Evolutionary conservation across 1,284 basidiomycete species (phyloP).

Genomic region (Tremellales sp.): DNA sequence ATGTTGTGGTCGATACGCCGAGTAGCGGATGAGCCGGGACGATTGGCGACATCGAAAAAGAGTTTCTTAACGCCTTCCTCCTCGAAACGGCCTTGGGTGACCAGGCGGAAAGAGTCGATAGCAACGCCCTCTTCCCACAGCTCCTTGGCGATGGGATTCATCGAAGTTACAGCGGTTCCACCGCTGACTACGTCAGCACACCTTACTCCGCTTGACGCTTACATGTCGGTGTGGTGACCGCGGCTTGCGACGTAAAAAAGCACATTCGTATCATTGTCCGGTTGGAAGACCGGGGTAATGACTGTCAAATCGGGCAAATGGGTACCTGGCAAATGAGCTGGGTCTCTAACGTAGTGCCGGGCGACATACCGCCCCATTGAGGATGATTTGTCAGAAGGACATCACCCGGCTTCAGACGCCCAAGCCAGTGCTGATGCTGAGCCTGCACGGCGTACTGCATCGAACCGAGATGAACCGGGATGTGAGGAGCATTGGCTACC

Average conservation of each 20-base stretch:
- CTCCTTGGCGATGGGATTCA: constrained; percentile 87
- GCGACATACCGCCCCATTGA: constrained; percentile 27
- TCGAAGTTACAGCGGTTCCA: constrained; percentile 57
- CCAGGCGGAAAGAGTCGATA: constrained; percentile 89
- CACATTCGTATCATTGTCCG: constrained; percentile 17
- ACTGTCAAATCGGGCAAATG: constrained; percentile 42
- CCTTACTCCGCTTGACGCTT: background rate
- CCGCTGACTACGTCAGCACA: constrained; percentile 14
- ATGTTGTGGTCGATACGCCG: constrained; percentile 85
- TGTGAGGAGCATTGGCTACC: constrained; percentile 54
- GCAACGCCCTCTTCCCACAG: constrained; percentile 88
- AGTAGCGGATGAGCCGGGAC: constrained; percentile 50
- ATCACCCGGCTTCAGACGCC: constrained; percentile 46
- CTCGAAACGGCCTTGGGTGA: constrained; percentile 78
- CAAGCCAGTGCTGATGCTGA: constrained; percentile 43
- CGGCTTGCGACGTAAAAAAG: constrained; percentile 40
- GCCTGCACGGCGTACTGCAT: constrained; percentile 43
- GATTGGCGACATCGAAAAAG: constrained; percentile 72
- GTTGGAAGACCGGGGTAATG: constrained; percentile 33
- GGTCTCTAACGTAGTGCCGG: constrained; percentile 28
- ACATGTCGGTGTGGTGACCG: constrained; percentile 36
- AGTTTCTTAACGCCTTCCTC: constrained; percentile 67
- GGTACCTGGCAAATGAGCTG: no score
- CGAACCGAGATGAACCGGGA: constrained; percentile 53
- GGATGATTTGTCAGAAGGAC: constrained; percentile 53